These are phyloP conservation scores for Candolleomyces aberdarensis DNA, from an alignment of 768 basidiomycete species.

Conservation along the genomic window DNA sequence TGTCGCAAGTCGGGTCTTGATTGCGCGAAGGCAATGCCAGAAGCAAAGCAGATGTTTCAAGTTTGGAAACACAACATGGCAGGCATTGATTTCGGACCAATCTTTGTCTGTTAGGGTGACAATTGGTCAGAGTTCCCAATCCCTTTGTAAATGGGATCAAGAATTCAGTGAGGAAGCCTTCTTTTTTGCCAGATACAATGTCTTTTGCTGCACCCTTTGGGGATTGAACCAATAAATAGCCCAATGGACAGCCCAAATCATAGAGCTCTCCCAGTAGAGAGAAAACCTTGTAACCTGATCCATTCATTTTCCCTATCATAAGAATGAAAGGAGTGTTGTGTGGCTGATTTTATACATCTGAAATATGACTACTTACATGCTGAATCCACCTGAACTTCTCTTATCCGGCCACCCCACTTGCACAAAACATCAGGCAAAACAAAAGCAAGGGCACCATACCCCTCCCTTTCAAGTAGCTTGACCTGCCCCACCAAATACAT, in stretches of 20 bases:
- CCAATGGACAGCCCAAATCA: conserved; percentile 31
- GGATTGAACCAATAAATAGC: conserved; percentile 22
- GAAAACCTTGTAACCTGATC: conserved; percentile 27
- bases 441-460: conserved; percentile 23
- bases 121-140: conserved; percentile 18
- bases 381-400: conserved; percentile 27
- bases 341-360: neutral
- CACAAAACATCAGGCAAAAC: conserved; percentile 19
- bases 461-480: conserved; percentile 9
- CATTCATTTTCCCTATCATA: conserved; percentile 29
- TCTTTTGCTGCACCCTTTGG: neutral
- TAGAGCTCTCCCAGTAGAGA: conserved; percentile 28
- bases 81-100: conserved; percentile 26
- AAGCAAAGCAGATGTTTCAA: conserved; percentile 36
- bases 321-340: neutral
- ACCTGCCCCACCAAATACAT: neutral
- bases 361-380: conserved; percentile 18
- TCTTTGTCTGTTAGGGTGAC: conserved; percentile 32
- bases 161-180: conserved; percentile 21
- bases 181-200: conserved; percentile 19
- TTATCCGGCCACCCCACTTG: conserved; percentile 18
- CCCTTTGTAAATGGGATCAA: conserved; percentile 19
- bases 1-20: conserved; percentile 26
- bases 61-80: conserved; percentile 17
- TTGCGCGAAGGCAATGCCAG: conserved; percentile 30